Base-by-base conservation (phyloP, 805 yeast species). In the Groenewaldozyma tartarivorans region DNA sequence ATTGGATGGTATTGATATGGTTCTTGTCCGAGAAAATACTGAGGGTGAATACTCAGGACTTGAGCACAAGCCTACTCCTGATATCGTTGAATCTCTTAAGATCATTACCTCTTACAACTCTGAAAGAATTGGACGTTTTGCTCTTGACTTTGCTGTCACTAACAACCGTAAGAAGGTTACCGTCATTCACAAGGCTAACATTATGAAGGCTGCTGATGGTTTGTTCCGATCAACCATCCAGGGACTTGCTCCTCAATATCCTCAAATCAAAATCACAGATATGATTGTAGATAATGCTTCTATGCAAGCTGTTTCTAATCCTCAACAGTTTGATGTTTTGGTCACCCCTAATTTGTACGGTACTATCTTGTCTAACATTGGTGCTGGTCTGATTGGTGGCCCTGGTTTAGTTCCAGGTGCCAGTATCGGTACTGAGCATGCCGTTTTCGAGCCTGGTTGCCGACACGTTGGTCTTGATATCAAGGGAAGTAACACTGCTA, bases 351-450 rank as follows among this genome's bases (percentile, higher is more conserved):
- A 92, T 75, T 76, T 90, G 71, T 90, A 90, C 75, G 98, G 98
- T 71, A 82, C 96, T 60, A 90, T 90, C 60, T 71, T 90, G 60
- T 87, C 96, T 52, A 92, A 92, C 77, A 88, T 90, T 58, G 98
- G 97, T 72, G 95, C 97, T 53, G 98, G 92, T 50, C 74, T 67
- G 72, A 81, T 92, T 52, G 97, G 97, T 66, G 96, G 96, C 56
- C 96, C 97, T 63, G 97, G 97, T 67, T 74, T 90, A 57, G 95
- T 90, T 42, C 96, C 98, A 55, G 97, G 97, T 68, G 96, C 94
- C 59, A 86, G 87, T 74, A 88, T 84, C 53, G 98, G 98, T 68
- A 81, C 95, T 67, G 96, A 90, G 58, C 81, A 81, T 65, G 97
- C 97, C 43, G 94, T 90, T 48, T 90, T 92, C 67, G 98, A 90